phyloP scores from a whole-genome alignment of 805 yeast genomes.

The Wickerhamomyces canadensis region DNA sequence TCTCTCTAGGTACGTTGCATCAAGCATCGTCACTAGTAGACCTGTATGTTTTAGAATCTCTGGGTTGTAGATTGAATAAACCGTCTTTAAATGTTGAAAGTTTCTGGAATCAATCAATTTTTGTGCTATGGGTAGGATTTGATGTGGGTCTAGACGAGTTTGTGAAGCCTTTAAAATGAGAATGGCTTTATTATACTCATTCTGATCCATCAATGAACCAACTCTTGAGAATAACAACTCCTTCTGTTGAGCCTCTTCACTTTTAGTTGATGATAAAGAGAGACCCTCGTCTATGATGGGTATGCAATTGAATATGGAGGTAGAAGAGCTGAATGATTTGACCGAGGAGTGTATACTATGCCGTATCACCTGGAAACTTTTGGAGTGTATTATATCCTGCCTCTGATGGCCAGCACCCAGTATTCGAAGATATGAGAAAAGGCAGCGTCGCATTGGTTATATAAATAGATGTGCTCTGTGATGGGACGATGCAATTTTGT shows the following conservation, averaged over 20 bases:
- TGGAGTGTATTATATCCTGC: background rate
- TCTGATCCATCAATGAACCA: background rate
- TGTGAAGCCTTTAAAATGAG: background rate
- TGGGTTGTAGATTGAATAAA: background rate
- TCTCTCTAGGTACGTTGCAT: constrained; percentile 5
- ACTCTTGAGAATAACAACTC: background rate
- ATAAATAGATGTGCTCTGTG: no score
- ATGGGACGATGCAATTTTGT: no score
- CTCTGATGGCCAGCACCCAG: background rate
- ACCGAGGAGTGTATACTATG: background rate
- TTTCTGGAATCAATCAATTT: background rate
- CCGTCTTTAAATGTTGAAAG: background rate
- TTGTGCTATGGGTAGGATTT: background rate
- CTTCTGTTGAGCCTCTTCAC: background rate
- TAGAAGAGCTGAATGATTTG: background rate
- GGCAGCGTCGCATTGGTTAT: constrained; percentile 1
- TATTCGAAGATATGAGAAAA: background rate
- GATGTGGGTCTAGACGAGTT: background rate
- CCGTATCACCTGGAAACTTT: constrained; percentile 1
- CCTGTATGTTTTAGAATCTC: background rate
- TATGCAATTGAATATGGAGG: background rate
- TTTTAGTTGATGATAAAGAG: background rate
- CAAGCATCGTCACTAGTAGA: background rate
- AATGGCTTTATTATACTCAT: background rate
- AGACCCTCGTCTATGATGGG: background rate